Percentiles rank a stretch among this genome's conserved stretches.
Evolutionary conservation across 441 rosid species (phyloP).

Genomic region (Pelargonium fulgidum): DNA sequence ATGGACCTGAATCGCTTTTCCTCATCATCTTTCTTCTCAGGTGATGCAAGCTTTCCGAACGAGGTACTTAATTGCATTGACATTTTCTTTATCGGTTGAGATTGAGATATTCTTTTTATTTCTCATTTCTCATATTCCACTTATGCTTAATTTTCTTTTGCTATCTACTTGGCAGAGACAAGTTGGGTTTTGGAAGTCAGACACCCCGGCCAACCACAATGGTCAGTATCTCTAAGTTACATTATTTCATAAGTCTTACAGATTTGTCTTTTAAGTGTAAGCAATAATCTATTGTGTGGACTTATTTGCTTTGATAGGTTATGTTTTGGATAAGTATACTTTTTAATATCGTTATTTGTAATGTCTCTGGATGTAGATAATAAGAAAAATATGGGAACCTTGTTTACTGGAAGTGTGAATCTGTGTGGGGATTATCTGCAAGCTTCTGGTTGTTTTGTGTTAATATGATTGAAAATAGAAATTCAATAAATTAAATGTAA

Average conservation of each 20-base stretch:
- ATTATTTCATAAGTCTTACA: slow-evolving; percentile 5
- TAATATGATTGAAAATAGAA: neutral
- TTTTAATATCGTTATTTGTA: neutral
- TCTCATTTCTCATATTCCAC: neutral
- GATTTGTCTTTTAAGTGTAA: neutral
- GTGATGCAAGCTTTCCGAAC: slow-evolving; percentile 30
- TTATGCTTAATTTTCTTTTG: slow-evolving; percentile 6
- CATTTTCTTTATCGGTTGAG: neutral
- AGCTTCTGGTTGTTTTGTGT: neutral
- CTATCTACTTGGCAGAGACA: slow-evolving; percentile 34
- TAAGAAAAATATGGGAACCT: neutral
- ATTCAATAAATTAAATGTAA: no score
- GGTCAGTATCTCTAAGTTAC: slow-evolving; percentile 33
- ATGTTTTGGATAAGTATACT: no score
- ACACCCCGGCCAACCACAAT: slow-evolving; percentile 28
- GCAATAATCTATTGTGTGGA: no score
- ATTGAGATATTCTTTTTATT: neutral
- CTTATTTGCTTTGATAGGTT: no score
- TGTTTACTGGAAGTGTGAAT: neutral
- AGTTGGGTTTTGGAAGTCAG: slow-evolving; percentile 45
- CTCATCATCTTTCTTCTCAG: slow-evolving; percentile 30
- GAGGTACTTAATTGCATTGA: slow-evolving; percentile 31
- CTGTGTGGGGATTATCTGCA: slow-evolving; percentile 3
- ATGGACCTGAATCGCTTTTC: slow-evolving; percentile 35
- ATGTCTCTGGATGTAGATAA: slow-evolving; percentile 1